A percentile compares a stretch with the other conserved stretches of the same genome.
Evolutionary conservation across 129 eudicot species (phyloP).

Genomic region (Sambucus nigra): DNA sequence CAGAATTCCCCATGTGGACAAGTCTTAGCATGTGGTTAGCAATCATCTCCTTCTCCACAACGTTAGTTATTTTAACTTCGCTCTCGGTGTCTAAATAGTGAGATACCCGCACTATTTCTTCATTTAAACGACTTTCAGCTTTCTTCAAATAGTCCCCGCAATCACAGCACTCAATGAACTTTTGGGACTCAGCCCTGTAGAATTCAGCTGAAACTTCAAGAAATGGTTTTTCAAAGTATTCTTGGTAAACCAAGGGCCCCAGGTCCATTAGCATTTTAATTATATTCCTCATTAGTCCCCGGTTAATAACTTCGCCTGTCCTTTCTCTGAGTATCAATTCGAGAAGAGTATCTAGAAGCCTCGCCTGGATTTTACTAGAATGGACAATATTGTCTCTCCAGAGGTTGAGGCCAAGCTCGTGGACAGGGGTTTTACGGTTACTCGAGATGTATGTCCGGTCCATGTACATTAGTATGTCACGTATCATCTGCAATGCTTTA

Average conservation of each 20-base stretch:
- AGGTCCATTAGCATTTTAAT: conserved; percentile 70
- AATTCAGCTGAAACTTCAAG: too few relatives aligned
- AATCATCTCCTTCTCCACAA: conserved; percentile 83
- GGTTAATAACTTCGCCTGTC: conserved; percentile 53
- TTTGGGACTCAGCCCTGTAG: conserved; percentile 54
- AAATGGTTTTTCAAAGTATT: conserved; percentile 61
- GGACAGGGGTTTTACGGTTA: conserved; percentile 59
- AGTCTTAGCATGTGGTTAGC: conserved; percentile 65
- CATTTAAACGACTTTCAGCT: conserved; percentile 64
- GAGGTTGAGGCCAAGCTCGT: too few relatives aligned
- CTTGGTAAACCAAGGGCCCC: conserved; percentile 67
- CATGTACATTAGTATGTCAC: too few relatives aligned
- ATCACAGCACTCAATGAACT: conserved; percentile 68
- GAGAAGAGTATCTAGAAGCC: too few relatives aligned
- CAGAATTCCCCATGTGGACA: conserved; percentile 77
- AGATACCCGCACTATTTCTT: conserved; percentile 74
- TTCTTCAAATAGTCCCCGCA: conserved; percentile 69
- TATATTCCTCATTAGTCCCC: too few relatives aligned
- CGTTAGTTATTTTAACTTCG: conserved; percentile 55
- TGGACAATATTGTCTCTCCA: too few relatives aligned
- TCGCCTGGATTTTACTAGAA: too few relatives aligned
- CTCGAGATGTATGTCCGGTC: conserved; percentile 65
- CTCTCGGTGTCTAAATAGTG: conserved; percentile 53
- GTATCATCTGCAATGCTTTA: conserved; percentile 79
- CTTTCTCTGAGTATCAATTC: conserved; percentile 48